Evolutionary conservation across 306 rosid genomes (phyloP).

Genomic region (Vigna radiata): DNA sequence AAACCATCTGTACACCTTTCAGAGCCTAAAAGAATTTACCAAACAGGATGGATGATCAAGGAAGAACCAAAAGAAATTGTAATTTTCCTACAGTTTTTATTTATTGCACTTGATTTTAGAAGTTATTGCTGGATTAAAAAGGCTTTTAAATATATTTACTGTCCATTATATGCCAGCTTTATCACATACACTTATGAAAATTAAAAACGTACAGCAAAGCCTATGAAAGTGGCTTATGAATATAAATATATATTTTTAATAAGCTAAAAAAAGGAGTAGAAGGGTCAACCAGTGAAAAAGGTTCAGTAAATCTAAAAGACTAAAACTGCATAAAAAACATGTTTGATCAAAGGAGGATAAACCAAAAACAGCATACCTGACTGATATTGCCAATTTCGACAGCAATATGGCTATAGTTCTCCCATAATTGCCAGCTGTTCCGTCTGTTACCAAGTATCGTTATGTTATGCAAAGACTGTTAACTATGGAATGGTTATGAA

Average conservation of each 20-base stretch:
- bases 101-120: not conserved
- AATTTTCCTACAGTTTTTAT: not conserved
- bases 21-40: constrained; percentile 67
- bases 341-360: constrained; percentile 4
- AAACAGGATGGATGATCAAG: constrained; percentile 33
- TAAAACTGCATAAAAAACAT: not conserved
- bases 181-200: not conserved
- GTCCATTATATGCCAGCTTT: constrained; percentile 14
- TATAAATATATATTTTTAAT: not conserved
- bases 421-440: constrained; percentile 94
- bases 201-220: not conserved
- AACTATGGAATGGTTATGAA: constrained; percentile 36
- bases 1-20: constrained; percentile 76
- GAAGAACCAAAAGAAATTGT: constrained; percentile 36
- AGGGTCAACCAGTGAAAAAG: not conserved
- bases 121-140: not conserved
- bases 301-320: not conserved
- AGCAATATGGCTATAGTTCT: constrained; percentile 86
- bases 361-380: constrained; percentile 58
- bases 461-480: constrained; percentile 37
- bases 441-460: constrained; percentile 72
- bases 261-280: not conserved
- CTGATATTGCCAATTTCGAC: constrained; percentile 74
- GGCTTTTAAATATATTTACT: constrained; percentile 5
- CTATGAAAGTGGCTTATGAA: not conserved